A percentile compares a stretch with the other conserved stretches of the same genome.
Conservation (phyloP, 805 yeast genomes). For the Kregervanrija fluxuum region DNA sequence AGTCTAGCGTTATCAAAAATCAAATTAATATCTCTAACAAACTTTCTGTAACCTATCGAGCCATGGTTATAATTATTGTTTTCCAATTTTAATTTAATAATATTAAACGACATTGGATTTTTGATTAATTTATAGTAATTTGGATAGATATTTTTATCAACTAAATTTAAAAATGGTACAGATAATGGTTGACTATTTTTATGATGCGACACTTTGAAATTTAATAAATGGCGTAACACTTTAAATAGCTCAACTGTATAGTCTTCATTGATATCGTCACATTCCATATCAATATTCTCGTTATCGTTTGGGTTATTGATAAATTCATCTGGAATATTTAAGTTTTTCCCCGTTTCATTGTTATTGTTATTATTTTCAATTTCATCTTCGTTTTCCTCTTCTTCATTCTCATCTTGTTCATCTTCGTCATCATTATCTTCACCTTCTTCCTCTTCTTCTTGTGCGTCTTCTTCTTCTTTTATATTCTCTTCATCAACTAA, state of each 20-base stretch:
- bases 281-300: background rate
- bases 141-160: constrained; percentile 67
- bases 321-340: no score
- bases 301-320: no score
- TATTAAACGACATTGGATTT: constrained; percentile 65
- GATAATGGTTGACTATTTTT: constrained; percentile 19
- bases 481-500: background rate
- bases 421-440: no score
- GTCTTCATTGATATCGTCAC: constrained; percentile 5
- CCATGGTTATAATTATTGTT: constrained; percentile 42
- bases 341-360: no score
- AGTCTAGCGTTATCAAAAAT: constrained; percentile 74
- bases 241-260: constrained; percentile 8
- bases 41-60: constrained; percentile 46
- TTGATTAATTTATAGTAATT: constrained; percentile 70
- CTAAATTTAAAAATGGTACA: constrained; percentile 60
- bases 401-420: background rate
- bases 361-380: background rate
- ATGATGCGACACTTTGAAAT: constrained; percentile 14
- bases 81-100: constrained; percentile 47
- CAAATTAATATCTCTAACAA: constrained; percentile 49
- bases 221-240: constrained; percentile 8
- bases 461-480: background rate
- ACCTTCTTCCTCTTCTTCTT: background rate
- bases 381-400: constrained; percentile 1